Evolutionary conservation across 2,329 filamentous ascomycete species (phyloP).

Genomic region (Botrytis sinoallii): DNA sequence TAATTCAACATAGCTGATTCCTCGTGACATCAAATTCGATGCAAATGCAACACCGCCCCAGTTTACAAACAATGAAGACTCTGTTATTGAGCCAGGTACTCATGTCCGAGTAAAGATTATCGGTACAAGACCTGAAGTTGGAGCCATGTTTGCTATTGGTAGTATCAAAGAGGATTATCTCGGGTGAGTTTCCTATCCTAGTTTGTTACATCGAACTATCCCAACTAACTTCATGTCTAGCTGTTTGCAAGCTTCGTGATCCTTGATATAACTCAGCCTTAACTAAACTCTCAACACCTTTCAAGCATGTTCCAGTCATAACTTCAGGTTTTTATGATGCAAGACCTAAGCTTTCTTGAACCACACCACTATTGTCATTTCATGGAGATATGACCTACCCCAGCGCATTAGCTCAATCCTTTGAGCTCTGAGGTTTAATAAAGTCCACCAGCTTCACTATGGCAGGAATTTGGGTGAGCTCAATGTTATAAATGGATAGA

Average conservation of each 20-base stretch:
- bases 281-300: not conserved
- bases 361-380: not conserved
- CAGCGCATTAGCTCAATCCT: not conserved
- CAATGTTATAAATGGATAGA: slow-evolving; percentile 5
- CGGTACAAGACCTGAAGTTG: slow-evolving; percentile 88
- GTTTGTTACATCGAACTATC: not conserved
- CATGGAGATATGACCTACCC: not conserved
- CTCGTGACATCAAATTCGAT: slow-evolving; percentile 88
- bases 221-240: slow-evolving; percentile 22
- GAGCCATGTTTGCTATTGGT: slow-evolving; percentile 93
- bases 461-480: not conserved
- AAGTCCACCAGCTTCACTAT: not conserved
- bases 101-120: slow-evolving; percentile 94
- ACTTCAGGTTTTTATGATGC: not conserved
- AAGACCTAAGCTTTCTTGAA: not conserved
- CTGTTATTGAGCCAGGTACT: slow-evolving; percentile 88
- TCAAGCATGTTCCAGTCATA: not conserved
- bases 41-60: slow-evolving; percentile 94
- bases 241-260: slow-evolving; percentile 33
- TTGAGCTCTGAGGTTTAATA: not conserved
- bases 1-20: slow-evolving; percentile 66
- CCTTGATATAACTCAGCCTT: not conserved
- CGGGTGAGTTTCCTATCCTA: slow-evolving; percentile 47
- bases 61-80: slow-evolving; percentile 92
- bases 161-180: slow-evolving; percentile 88